Evolutionary conservation across 2,329 filamentous ascomycete species (phyloP).

Genomic region (Colletotrichum musicola): DNA sequence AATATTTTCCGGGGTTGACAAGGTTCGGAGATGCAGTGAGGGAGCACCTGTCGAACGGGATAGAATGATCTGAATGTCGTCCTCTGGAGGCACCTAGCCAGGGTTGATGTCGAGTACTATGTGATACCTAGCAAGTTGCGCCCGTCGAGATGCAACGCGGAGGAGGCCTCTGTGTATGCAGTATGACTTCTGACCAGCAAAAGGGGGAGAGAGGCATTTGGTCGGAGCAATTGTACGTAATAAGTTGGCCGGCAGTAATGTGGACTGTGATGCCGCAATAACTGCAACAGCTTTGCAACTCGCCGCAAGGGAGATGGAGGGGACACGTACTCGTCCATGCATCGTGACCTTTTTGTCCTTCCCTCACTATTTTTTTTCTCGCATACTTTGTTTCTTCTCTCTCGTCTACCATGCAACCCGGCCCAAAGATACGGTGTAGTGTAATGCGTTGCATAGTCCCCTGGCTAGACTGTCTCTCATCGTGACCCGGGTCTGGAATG

Average conservation of each 20-base stretch:
- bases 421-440: constrained; percentile 6
- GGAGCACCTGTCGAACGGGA: neutral
- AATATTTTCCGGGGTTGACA: neutral
- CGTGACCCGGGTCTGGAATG: constrained; percentile 33
- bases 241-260: constrained; percentile 2
- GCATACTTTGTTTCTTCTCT: neutral
- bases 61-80: neutral
- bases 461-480: constrained; percentile 15
- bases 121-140: constrained; percentile 6
- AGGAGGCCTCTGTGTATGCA: constrained; percentile 19
- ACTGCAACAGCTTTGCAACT: constrained; percentile 20
- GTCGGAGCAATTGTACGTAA: neutral
- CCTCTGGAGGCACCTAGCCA: neutral
- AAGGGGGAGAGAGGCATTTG: neutral
- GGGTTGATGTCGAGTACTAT: constrained; percentile 1
- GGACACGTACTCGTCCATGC: neutral
- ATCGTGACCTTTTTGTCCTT: neutral
- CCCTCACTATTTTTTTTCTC: neutral
- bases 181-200: neutral
- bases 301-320: constrained; percentile 8
- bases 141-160: constrained; percentile 16
- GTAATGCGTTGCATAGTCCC: neutral
- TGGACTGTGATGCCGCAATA: constrained; percentile 25
- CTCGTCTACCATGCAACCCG: neutral
- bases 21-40: neutral